Base-by-base conservation (phyloP, 768 basidiomycete species). In the Podaxis sp. region DNA sequence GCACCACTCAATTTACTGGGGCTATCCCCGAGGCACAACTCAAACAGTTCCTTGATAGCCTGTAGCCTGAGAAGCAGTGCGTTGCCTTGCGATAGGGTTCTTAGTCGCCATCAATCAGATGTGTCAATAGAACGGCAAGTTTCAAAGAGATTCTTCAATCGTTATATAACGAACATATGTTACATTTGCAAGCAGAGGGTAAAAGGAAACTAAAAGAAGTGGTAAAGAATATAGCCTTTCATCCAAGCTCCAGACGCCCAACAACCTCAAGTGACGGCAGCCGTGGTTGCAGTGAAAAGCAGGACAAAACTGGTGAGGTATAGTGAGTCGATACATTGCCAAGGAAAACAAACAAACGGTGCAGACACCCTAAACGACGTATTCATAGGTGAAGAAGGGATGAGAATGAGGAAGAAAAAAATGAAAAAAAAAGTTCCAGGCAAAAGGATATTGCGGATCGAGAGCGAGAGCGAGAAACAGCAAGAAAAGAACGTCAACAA, bases 1-100 rank as follows among this genome's bases (percentile, higher is more conserved):
- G 72, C 1, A 75, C 87, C n/a, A 73, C 73, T 48, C 76, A 84
- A 50, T 93, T 93, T 66, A 75, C 85, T 1, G 90, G 88, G 50
- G 84, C 85, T 3, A 69, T 82, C 36, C 74, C 76, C 21, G 79
- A 82, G 63, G 62, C 63, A 28, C 75, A 71, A 0, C 71, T 88
- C 18, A 71, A 71, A 57, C 65, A 75, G 50, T 84, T 85, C 64
- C 66, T 88, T 50, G 73, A 77, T 18, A 47, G 23, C 47, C 47
- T 48, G 47, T 23, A 48, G 4, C 40, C 13, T 11, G 47, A 48
- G 56, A 37, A 47, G 28, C 55, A 54, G 4, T 53, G 32, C 16
- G 58, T 53, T n/a, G 47, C 38, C 46, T 62, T 2, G 18, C 10
- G 46, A 38, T 21, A 27, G 25, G 21, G 50, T 55, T 55, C 36